Evolutionary conservation across 2,329 filamentous ascomycete species (phyloP).

Genomic region (Phyllosticta citribraziliensis): DNA sequence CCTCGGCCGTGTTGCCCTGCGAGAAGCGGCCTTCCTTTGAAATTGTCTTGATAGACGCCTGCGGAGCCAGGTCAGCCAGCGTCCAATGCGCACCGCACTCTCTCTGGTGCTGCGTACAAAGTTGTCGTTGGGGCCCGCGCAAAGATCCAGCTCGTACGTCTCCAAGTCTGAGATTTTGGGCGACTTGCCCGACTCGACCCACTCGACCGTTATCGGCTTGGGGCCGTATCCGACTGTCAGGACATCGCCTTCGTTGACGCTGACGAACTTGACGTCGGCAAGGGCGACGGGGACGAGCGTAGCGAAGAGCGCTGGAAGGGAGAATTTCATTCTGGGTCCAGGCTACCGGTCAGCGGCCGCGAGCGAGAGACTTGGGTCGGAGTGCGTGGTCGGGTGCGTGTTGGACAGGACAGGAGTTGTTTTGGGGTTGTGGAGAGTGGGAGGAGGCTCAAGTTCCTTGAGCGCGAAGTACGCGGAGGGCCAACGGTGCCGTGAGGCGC

Average conservation of each 20-base stretch:
- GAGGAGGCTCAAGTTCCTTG: neutral
- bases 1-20: slow-evolving; percentile 35
- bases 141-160: slow-evolving; percentile 50
- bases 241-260: slow-evolving; percentile 42
- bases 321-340: neutral
- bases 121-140: slow-evolving; percentile 48
- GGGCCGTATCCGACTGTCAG: slow-evolving; percentile 34
- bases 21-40: slow-evolving; percentile 25
- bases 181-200: slow-evolving; percentile 45
- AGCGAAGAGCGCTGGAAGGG: neutral
- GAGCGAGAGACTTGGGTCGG: slow-evolving; percentile 1
- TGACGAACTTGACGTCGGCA: slow-evolving; percentile 46
- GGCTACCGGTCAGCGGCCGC: neutral
- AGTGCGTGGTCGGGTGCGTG: neutral
- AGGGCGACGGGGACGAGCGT: slow-evolving; percentile 31
- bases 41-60: slow-evolving; percentile 10
- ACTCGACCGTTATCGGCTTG: slow-evolving; percentile 42
- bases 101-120: slow-evolving; percentile 28
- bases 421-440: neutral
- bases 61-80: neutral
- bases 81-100: neutral
- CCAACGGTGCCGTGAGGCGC: neutral
- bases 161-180: slow-evolving; percentile 42
- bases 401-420: neutral
- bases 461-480: neutral